Evolutionary conservation across 805 yeast species (phyloP).

Genomic region (Pichia paraexigua): DNA sequence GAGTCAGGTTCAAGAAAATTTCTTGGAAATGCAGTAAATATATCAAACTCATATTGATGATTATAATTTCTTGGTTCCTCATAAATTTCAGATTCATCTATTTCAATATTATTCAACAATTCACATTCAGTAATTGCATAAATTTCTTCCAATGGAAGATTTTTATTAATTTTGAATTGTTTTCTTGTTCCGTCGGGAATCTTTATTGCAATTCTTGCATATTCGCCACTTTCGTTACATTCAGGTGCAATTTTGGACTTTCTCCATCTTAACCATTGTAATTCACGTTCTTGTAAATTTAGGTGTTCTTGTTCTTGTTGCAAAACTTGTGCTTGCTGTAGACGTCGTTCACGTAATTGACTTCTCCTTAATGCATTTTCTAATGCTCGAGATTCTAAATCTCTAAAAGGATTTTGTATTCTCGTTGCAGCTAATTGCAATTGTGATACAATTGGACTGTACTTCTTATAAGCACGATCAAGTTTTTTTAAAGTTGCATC

Average conservation of each 20-base stretch:
- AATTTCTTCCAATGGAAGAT: constrained; percentile 49
- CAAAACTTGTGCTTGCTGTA: no score
- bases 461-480: constrained; percentile 33
- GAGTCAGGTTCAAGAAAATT: constrained; percentile 30
- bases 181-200: constrained; percentile 55
- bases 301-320: constrained; percentile 20
- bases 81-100: constrained; percentile 25
- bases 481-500: constrained; percentile 33
- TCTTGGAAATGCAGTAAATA: constrained; percentile 54
- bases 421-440: constrained; percentile 19
- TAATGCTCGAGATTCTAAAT: constrained; percentile 73
- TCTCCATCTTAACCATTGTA: constrained; percentile 45
- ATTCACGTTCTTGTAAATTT: constrained; percentile 15
- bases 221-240: constrained; percentile 15
- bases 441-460: constrained; percentile 57
- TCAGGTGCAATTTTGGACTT: constrained; percentile 20
- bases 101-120: constrained; percentile 18
- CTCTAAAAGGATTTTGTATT: constrained; percentile 47
- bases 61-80: constrained; percentile 27
- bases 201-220: constrained; percentile 65
- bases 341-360: constrained; percentile 38
- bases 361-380: constrained; percentile 64
- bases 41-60: constrained; percentile 41
- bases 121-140: constrained; percentile 62
- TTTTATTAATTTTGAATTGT: constrained; percentile 39